These are phyloP conservation scores for Aspergillus conjunctus DNA, from an alignment of 495 filamentous ascomycete genomes.

Conservation along the genomic window DNA sequence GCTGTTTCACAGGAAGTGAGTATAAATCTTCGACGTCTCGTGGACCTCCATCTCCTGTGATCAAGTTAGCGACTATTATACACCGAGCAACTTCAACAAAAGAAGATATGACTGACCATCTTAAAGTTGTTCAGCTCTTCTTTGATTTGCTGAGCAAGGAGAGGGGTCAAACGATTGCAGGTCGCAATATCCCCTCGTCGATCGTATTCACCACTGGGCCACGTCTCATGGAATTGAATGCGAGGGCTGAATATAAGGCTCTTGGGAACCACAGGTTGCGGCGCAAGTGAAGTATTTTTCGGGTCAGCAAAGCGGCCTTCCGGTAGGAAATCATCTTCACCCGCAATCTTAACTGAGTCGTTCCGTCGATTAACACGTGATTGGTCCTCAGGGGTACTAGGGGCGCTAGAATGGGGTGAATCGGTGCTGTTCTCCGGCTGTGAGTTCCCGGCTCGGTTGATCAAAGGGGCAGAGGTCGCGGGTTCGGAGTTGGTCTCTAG, in stretches of 20 bases:
- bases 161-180: conserved; percentile 94
- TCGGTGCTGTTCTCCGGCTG: conserved; percentile 63
- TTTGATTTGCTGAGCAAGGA: conserved; percentile 98
- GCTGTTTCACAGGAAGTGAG: conserved; percentile 87
- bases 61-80: conserved; percentile 35
- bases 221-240: conserved; percentile 93
- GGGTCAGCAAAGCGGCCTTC: conserved; percentile 65
- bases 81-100: not conserved
- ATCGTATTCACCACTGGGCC: conserved; percentile 94
- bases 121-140: conserved; percentile 99
- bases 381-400: conserved; percentile 80
- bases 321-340: conserved; percentile 84
- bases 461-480: conserved; percentile 65
- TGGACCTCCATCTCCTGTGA: conserved; percentile 98
- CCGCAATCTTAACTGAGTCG: conserved; percentile 71
- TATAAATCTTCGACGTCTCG: conserved; percentile 97
- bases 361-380: conserved; percentile 60
- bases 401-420: conserved; percentile 78
- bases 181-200: conserved; percentile 94
- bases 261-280: conserved; percentile 62
- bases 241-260: conserved; percentile 91
- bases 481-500: conserved; percentile 61
- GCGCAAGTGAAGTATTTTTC: conserved; percentile 78
- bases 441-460: conserved; percentile 21
- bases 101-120: conserved; percentile 70